These are phyloP conservation scores for Colletotrichum liaoningense DNA, from an alignment of 2,329 filamentous ascomycete genomes.

Conservation along the genomic window DNA sequence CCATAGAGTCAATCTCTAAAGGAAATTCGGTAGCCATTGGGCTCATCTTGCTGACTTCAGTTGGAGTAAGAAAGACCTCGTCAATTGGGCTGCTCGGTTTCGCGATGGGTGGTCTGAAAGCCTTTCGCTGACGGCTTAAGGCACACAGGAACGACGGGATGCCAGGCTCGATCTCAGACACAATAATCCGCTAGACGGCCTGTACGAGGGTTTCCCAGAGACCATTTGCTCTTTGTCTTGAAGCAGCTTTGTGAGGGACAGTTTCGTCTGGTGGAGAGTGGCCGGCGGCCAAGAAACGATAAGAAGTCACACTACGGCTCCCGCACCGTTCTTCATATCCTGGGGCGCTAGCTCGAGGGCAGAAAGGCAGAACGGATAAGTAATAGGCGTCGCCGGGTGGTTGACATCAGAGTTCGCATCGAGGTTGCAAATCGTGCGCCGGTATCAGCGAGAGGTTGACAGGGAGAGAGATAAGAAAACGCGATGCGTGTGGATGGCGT, in stretches of 20 bases:
- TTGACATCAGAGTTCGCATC: constrained; percentile 13
- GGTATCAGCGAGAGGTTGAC: constrained; percentile 18
- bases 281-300: constrained; percentile 32
- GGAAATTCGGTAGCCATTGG: no score
- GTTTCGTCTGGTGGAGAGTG: background rate
- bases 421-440: constrained; percentile 22
- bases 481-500: constrained; percentile 33
- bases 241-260: background rate
- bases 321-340: background rate
- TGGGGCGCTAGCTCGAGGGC: background rate
- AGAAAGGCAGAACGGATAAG: constrained; percentile 4
- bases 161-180: background rate
- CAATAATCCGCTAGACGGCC: background rate
- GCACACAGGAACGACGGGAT: background rate
- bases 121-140: background rate
- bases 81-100: background rate
- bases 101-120: background rate
- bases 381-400: background rate
- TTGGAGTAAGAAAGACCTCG: background rate
- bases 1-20: background rate
- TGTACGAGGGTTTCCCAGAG: background rate
- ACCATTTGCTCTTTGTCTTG: background rate
- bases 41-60: background rate
- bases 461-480: constrained; percentile 33
- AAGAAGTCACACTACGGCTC: background rate